Evolutionary conservation across 2,329 filamentous ascomycete species (phyloP).

Genomic region (Hymenoscyphus scutula): DNA sequence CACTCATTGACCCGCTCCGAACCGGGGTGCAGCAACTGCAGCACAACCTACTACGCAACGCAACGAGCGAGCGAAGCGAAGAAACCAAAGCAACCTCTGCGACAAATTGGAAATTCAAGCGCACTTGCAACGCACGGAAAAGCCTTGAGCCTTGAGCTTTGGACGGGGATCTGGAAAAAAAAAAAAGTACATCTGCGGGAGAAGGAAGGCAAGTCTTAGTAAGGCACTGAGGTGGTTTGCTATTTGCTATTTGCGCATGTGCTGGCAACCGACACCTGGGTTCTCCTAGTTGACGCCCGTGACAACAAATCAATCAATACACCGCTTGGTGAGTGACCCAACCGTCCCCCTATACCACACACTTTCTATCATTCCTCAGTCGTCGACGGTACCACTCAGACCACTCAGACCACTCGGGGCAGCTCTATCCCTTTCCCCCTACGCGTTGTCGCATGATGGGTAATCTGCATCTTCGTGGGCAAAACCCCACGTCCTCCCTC

Average conservation of each 20-base stretch:
- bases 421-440: neutral
- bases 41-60: too few relatives aligned
- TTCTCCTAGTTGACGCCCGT: constrained; percentile 11
- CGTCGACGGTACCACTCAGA: constrained; percentile 8
- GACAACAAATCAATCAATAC: constrained; percentile 15
- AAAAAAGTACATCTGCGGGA: too few relatives aligned
- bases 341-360: too few relatives aligned
- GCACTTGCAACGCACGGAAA: neutral
- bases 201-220: too few relatives aligned
- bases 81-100: too few relatives aligned
- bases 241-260: constrained; percentile 15
- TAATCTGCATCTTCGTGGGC: constrained; percentile 1
- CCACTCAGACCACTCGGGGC: neutral
- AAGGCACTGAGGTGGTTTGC: too few relatives aligned
- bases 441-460: constrained; percentile 13
- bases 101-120: too few relatives aligned
- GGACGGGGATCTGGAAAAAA: too few relatives aligned
- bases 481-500: neutral
- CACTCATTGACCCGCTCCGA: too few relatives aligned
- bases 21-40: neutral
- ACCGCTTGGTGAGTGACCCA: constrained; percentile 4
- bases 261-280: constrained; percentile 13
- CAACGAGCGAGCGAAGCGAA: too few relatives aligned
- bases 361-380: constrained; percentile 4
- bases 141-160: neutral